phyloP scores from a whole-genome alignment of 78 protist genomes.

The Thecamonas trahens region DNA sequence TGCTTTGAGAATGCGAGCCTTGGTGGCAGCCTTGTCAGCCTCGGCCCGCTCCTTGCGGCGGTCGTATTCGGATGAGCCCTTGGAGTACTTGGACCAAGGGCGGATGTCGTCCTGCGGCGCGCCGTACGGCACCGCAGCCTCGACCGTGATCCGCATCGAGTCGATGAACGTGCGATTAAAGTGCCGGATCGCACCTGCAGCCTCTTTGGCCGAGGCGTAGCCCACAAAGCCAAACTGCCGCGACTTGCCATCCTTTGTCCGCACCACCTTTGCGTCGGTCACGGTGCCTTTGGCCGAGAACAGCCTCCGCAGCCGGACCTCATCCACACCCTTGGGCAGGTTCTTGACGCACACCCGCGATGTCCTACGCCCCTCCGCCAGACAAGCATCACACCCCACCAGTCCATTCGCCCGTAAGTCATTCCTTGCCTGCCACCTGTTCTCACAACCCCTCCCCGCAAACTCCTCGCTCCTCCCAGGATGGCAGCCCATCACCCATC shows the following conservation, averaged over 20 bases:
- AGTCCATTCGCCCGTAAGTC: too few species aligned
- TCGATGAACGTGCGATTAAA: slow-evolving; percentile 72
- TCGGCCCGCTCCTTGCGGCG: neutral
- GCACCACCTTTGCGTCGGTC: slow-evolving; percentile 48
- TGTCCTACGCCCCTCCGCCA: neutral
- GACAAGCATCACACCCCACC: too few species aligned
- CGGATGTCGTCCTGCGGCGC: slow-evolving; percentile 7
- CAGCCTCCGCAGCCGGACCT: slow-evolving; percentile 40
- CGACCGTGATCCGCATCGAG: slow-evolving; percentile 68
- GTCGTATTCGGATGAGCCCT: slow-evolving; percentile 30
- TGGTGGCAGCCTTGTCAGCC: neutral
- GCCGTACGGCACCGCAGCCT: slow-evolving; percentile 43
- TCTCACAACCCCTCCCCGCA: too few species aligned
- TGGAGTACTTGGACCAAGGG: slow-evolving; percentile 56
- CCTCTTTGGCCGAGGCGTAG: slow-evolving; percentile 54
- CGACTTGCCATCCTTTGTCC: slow-evolving; percentile 60
- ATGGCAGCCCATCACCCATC: too few species aligned
- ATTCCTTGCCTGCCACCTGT: too few species aligned
- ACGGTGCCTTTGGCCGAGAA: too few species aligned
- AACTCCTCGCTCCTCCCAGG: too few species aligned
- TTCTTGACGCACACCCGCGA: slow-evolving; percentile 43
- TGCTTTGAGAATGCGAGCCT: neutral
- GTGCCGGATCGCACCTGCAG: slow-evolving; percentile 46
- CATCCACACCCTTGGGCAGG: slow-evolving; percentile 41
- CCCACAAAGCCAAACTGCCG: slow-evolving; percentile 91